phyloP scores from a whole-genome alignment of 2,329 filamentous ascomycete genomes.

The Neopestalotiopsis sp. region DNA sequence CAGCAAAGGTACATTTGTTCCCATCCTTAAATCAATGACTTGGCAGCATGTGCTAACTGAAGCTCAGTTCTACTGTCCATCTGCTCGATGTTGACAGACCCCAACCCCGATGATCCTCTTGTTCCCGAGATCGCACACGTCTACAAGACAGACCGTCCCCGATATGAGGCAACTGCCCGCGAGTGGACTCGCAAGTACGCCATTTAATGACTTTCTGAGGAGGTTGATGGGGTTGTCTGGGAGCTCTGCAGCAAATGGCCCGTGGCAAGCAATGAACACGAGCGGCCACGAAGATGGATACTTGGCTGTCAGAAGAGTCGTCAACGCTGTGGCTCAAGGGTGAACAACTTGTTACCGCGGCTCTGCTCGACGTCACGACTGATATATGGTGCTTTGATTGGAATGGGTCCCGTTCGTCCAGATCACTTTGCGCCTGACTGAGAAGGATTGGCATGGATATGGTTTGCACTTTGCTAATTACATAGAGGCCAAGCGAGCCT shows the following conservation, averaged over 20 bases:
- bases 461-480: conserved; percentile 13
- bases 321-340: background rate
- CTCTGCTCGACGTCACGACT: conserved; percentile 2
- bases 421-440: conserved; percentile 9
- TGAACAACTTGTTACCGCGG: conserved; percentile 3
- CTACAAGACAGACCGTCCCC: conserved; percentile 97
- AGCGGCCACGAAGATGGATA: background rate
- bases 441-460: conserved; percentile 11
- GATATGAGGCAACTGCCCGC: conserved; percentile 94
- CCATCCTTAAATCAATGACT: background rate
- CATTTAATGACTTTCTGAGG: conserved; percentile 61
- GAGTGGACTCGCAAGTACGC: conserved; percentile 99
- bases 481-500: conserved; percentile 6
- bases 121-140: conserved; percentile 99
- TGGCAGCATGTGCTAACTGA: conserved; percentile 18
- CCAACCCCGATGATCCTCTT: conserved; percentile 97
- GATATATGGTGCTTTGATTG: conserved; percentile 13
- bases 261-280: background rate
- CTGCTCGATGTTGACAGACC: conserved; percentile 99
- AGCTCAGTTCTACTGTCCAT: conserved; percentile 88
- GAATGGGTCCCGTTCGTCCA: conserved; percentile 15
- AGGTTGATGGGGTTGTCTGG: background rate
- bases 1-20: conserved; percentile 78
- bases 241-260: background rate
- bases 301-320: background rate